A percentile compares a stretch with the other conserved stretches of the same genome.
phyloP scores from a whole-genome alignment of 345 rosid genomes.

The Salix exigua region DNA sequence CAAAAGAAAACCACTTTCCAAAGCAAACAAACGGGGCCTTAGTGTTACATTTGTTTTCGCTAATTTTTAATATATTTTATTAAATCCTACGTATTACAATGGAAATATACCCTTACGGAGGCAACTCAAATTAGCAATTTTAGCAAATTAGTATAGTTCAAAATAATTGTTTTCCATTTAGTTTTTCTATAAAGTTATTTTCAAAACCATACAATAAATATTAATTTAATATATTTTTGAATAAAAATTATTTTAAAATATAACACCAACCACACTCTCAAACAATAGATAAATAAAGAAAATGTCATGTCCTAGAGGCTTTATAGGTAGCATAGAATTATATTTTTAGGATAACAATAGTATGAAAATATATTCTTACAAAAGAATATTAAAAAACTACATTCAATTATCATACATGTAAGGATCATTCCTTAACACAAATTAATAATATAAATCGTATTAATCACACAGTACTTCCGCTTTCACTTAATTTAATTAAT shows the following conservation, averaged over 20 bases:
- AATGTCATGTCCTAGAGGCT: neutral
- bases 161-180: no score
- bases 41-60: no score
- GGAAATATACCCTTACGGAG: no score
- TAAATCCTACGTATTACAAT: no score
- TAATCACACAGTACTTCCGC: neutral
- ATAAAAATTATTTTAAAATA: no score
- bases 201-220: neutral
- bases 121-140: no score
- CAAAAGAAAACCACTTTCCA: no score
- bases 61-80: no score
- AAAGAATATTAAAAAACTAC: neutral
- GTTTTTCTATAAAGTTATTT: neutral
- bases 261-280: no score
- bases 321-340: neutral
- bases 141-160: no score
- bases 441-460: neutral
- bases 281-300: neutral
- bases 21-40: no score
- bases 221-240: no score
- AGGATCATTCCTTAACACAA: neutral
- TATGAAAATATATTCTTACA: neutral
- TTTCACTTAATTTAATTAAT: neutral
- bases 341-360: neutral
- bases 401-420: neutral